These are phyloP conservation scores for Kurtzmaniella quercitrusa DNA, from an alignment of 1,139 yeast genomes.

Conservation along the genomic window DNA sequence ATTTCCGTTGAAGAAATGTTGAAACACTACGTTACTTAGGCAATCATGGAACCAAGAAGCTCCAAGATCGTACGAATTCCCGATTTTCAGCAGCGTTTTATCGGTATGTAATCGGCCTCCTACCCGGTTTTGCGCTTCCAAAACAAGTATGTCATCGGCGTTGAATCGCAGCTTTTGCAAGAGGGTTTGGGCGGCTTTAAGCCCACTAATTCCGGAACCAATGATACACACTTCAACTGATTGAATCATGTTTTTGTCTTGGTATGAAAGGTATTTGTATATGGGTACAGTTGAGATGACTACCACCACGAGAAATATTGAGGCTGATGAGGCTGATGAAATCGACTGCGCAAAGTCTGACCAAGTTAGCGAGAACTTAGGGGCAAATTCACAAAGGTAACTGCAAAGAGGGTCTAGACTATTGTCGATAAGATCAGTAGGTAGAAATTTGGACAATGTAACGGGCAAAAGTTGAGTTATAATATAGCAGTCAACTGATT, in stretches of 20 bases:
- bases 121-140: slow-evolving; percentile 48
- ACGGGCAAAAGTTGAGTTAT: neutral
- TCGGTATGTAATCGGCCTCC: slow-evolving; percentile 48
- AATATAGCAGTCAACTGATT: neutral
- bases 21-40: slow-evolving; percentile 50
- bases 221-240: slow-evolving; percentile 34
- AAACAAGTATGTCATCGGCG: slow-evolving; percentile 29
- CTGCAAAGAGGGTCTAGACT: neutral
- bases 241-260: neutral
- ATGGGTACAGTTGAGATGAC: neutral
- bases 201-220: slow-evolving; percentile 84
- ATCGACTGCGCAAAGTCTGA: neutral
- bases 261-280: neutral
- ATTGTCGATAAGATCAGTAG: neutral
- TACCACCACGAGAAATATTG: neutral
- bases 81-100: slow-evolving; percentile 25
- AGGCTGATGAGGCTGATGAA: neutral
- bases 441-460: neutral
- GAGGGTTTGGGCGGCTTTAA: slow-evolving; percentile 68
- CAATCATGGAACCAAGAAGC: slow-evolving; percentile 92
- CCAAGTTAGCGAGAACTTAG: neutral
- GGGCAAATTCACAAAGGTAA: neutral
- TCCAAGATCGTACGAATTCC: slow-evolving; percentile 62
- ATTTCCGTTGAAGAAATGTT: slow-evolving; percentile 16
- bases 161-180: slow-evolving; percentile 30